Percentiles rank a stretch among this genome's conserved stretches.
phyloP scores from a whole-genome alignment of 2,329 filamentous ascomycete species.

The Ploettnerulaceae sp. region DNA sequence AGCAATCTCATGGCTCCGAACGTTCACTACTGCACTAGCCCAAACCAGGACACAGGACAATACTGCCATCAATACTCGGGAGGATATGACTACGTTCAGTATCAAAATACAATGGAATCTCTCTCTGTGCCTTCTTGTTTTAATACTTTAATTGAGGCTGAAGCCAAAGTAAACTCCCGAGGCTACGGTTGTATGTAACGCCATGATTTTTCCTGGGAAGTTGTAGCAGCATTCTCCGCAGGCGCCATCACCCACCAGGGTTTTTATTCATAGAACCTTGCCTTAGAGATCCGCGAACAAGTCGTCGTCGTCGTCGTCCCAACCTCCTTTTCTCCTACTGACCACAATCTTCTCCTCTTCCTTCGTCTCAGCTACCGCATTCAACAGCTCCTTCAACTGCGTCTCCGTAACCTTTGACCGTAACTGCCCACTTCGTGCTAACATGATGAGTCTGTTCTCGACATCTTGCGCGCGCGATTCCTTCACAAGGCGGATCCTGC shows the following conservation, averaged over 20 bases:
- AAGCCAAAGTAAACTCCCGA: too few relatives aligned
- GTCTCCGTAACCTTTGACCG: slow-evolving; percentile 83
- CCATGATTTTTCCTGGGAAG: background rate
- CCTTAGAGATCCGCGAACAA: slow-evolving; percentile 53
- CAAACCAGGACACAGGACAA: too few relatives aligned
- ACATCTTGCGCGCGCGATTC: slow-evolving; percentile 84
- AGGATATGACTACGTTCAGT: too few relatives aligned
- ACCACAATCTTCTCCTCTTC: slow-evolving; percentile 82
- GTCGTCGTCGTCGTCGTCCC: slow-evolving; percentile 79
- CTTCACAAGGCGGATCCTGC: slow-evolving; percentile 93
- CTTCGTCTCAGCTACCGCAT: slow-evolving; percentile 74
- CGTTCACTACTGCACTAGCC: too few relatives aligned
- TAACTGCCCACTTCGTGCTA: slow-evolving; percentile 84
- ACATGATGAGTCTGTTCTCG: slow-evolving; percentile 87
- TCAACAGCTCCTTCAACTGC: slow-evolving; percentile 87
- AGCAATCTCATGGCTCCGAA: too few relatives aligned
- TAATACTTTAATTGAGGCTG: too few relatives aligned
- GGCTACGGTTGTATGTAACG: too few relatives aligned
- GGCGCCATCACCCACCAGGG: too few relatives aligned
- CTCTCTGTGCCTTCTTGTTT: too few relatives aligned
- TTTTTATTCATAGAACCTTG: too few relatives aligned
- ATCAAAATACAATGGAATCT: slow-evolving; percentile 4
- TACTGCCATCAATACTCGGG: too few relatives aligned
- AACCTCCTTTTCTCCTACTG: slow-evolving; percentile 73
- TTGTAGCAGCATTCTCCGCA: too few relatives aligned